phyloP scores from a whole-genome alignment of 2,329 filamentous ascomycete genomes.

The Dissoconium aciculare region DNA sequence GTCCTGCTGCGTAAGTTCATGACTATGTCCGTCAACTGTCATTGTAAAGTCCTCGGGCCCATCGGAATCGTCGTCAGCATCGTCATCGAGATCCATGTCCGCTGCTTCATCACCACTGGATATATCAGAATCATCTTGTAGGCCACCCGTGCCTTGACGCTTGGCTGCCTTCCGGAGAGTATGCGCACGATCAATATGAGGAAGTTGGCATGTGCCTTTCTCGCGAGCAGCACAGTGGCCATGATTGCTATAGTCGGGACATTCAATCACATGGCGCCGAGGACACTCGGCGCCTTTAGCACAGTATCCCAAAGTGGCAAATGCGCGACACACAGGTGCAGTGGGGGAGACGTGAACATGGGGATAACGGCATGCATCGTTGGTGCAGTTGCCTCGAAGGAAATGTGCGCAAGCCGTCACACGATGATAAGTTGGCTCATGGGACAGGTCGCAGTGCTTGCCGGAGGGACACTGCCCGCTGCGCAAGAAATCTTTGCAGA shows the following conservation, averaged over 20 bases:
- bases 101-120: constrained; percentile 62
- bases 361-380: constrained; percentile 70
- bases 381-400: constrained; percentile 77
- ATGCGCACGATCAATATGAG: constrained; percentile 76
- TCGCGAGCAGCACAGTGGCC: constrained; percentile 61
- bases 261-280: constrained; percentile 72
- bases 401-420: constrained; percentile 82
- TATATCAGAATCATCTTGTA: constrained; percentile 38
- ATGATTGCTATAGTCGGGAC: constrained; percentile 86
- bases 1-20: constrained; percentile 38
- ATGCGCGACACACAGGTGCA: constrained; percentile 68
- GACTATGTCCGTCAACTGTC: constrained; percentile 25
- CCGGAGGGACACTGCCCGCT: constrained; percentile 65
- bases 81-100: constrained; percentile 32
- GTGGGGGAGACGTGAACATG: constrained; percentile 65
- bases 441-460: constrained; percentile 75
- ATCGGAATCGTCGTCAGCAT: constrained; percentile 49
- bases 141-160: constrained; percentile 25
- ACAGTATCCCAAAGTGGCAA: constrained; percentile 81
- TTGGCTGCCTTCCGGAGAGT: constrained; percentile 50
- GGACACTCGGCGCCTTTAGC: constrained; percentile 62
- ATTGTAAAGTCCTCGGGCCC: constrained; percentile 25
- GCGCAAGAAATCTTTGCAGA: constrained; percentile 76
- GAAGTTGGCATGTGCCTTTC: constrained; percentile 55
- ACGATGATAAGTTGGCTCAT: constrained; percentile 69